Base-by-base conservation (phyloP, 1,284 basidiomycete genomes). In the Pisolithus thermaeus region DNA sequence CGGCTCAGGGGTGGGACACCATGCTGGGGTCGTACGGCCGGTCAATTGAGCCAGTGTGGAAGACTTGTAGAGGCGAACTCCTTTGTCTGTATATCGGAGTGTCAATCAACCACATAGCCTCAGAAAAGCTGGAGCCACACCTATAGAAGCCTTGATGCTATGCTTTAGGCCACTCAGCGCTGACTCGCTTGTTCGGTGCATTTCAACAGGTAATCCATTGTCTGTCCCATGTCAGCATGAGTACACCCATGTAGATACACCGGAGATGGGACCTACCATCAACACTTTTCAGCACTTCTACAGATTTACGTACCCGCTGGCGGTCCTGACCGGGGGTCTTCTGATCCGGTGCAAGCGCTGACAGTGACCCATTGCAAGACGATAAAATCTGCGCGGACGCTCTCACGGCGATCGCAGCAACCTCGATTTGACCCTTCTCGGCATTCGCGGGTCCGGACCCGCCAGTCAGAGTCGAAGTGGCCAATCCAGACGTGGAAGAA, bases 71-170 rank as follows among this genome's bases (percentile, higher is more conserved):
- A 78, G 56, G 20, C 70, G 69, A 53, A 75, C 59, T 7, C 75
- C 72, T 58, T 75, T 74, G 56, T 73, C 78, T 78, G 53, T 27
- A 30, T 9, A 4, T n/a, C 35, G 39, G 18, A 47, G 27, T 39
- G 27, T 37, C 41, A 52, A 30, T 40, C 47, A 9, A 42, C n/a
- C 39, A 4, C 1, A 16, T 51, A 14, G 56, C 12, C 12, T 11
- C 32, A 18, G 12, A 27, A 42, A 18, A 8, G 41, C 40, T 23
- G 37, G 6, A n/a, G 2, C 61, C 74, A 38, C 58, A 87, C 87
- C 85, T 54, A 90, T 79, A 3, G 86, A 89, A 55, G 77, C 72
- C 63, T 78, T 85, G 56, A 90, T 73, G 52, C 78, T 80, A 56
- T 87, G 84, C 64, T 78, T 87, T 59, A 88, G 46, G 20, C 65